A percentile compares a stretch with the other conserved stretches of the same genome.
Conservation (phyloP, 768 basidiomycete genomes). For the Naganishia vaughanmartiniae region DNA sequence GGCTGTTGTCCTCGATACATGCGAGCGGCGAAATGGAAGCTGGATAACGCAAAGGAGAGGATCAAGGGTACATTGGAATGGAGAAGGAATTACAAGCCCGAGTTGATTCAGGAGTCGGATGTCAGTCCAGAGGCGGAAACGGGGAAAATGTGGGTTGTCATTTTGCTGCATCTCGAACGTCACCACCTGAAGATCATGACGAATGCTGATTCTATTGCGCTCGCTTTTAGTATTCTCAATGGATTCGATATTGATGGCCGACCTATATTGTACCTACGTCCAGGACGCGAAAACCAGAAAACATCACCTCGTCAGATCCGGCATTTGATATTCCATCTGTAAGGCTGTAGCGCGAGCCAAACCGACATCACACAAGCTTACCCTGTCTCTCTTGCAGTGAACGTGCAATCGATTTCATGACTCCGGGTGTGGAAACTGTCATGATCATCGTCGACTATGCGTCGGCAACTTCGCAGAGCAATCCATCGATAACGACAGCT, state of each 20-base stretch:
- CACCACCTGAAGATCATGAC: background rate
- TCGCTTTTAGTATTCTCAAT: conserved; percentile 64
- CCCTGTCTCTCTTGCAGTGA: conserved; percentile 58
- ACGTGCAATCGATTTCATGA: conserved; percentile 85
- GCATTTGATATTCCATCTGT: conserved; percentile 84
- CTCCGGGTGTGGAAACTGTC: conserved; percentile 74
- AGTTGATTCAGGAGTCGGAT: conserved; percentile 76
- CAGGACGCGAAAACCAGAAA: conserved; percentile 80
- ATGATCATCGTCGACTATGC: conserved; percentile 84
- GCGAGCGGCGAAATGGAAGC: conserved; percentile 80
- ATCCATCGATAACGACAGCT: conserved; percentile 76
- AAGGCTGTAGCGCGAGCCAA: conserved; percentile 47
- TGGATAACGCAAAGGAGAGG: conserved; percentile 71
- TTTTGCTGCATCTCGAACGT: conserved; percentile 4
- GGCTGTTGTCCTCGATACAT: conserved; percentile 69
- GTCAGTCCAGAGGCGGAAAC: conserved; percentile 68
- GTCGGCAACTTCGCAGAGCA: conserved; percentile 73
- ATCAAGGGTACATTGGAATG: conserved; percentile 77
- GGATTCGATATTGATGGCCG: conserved; percentile 83
- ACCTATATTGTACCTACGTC: conserved; percentile 85
- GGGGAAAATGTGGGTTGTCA: conserved; percentile 72
- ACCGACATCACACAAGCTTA: background rate
- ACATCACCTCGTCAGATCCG: conserved; percentile 72
- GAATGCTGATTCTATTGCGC: background rate
- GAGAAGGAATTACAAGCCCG: conserved; percentile 80